These are phyloP conservation scores for Hypoxylon sp. DNA, from an alignment of 2,329 filamentous ascomycete genomes.

Conservation along the genomic window DNA sequence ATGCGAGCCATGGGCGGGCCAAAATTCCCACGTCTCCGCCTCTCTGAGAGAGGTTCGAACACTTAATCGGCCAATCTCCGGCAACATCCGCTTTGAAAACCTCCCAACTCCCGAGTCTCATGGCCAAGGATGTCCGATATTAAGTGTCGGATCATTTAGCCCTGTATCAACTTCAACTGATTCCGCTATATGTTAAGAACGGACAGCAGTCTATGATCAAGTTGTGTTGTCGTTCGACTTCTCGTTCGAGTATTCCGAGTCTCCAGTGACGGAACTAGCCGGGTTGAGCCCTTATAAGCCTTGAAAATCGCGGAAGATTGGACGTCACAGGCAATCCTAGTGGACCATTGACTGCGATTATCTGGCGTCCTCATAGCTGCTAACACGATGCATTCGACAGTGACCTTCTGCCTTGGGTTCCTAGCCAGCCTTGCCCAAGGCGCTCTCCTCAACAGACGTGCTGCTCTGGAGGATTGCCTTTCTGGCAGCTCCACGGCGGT, in stretches of 20 bases:
- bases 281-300: slow-evolving; percentile 35
- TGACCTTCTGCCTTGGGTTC: slow-evolving; percentile 44
- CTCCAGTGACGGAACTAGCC: slow-evolving; percentile 29
- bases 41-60: slow-evolving; percentile 20
- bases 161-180: slow-evolving; percentile 39
- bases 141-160: slow-evolving; percentile 49
- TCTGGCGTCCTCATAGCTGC: slow-evolving; percentile 13
- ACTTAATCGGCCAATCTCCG: slow-evolving; percentile 38
- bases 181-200: slow-evolving; percentile 45
- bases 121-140: slow-evolving; percentile 45
- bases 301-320: slow-evolving; percentile 5
- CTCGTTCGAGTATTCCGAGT: slow-evolving; percentile 43
- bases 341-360: slow-evolving; percentile 18
- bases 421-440: slow-evolving; percentile 43
- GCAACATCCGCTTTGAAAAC: slow-evolving; percentile 24
- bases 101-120: slow-evolving; percentile 43
- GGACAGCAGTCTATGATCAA: slow-evolving; percentile 35
- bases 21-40: slow-evolving; percentile 38
- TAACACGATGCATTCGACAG: slow-evolving; percentile 43
- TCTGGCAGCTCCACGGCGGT: slow-evolving; percentile 40
- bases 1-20: slow-evolving; percentile 25
- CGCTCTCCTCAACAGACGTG: slow-evolving; percentile 46
- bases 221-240: slow-evolving; percentile 38
- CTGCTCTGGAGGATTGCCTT: slow-evolving; percentile 49
- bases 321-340: slow-evolving; percentile 10